phyloP scores from a whole-genome alignment of 2,329 filamentous ascomycete species.

The Ophiostoma australiae region DNA sequence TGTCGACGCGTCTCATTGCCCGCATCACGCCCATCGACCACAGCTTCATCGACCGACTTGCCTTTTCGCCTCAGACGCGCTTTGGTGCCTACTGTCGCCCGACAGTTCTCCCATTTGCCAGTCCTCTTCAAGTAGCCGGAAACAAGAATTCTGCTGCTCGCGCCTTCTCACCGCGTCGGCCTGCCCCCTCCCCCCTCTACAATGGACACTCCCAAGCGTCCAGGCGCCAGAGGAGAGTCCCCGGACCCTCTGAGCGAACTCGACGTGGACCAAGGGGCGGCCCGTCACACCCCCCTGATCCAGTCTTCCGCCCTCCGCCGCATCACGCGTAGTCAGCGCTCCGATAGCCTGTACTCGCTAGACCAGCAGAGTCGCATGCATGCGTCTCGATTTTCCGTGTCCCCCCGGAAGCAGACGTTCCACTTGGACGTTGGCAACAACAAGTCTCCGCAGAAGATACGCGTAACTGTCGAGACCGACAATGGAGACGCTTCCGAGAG shows the following conservation, averaged over 20 bases:
- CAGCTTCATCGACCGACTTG: not conserved
- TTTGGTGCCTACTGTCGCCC: not conserved
- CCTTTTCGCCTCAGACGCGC: not conserved
- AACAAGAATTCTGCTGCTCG: not conserved
- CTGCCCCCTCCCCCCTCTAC: not conserved
- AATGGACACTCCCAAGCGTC: slow-evolving; percentile 2
- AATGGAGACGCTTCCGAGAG: slow-evolving; percentile 25
- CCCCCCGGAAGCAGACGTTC: slow-evolving; percentile 54
- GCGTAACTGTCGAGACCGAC: slow-evolving; percentile 53
- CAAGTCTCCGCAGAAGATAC: slow-evolving; percentile 47
- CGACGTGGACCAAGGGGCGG: not conserved
- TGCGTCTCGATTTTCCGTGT: slow-evolving; percentile 30
- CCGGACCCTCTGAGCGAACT: slow-evolving; percentile 16
- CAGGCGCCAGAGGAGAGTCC: not conserved
- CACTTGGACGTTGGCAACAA: slow-evolving; percentile 52
- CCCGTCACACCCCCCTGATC: not conserved
- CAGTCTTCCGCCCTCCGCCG: slow-evolving; percentile 35
- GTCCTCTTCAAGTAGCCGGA: not conserved
- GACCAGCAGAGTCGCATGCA: slow-evolving; percentile 17
- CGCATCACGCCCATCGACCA: not conserved
- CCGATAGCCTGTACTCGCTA: slow-evolving; percentile 24
- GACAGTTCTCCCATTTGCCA: not conserved
- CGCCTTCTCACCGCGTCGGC: not conserved
- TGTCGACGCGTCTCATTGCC: not conserved
- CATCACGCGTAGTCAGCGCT: slow-evolving; percentile 43